Conservation (phyloP, 225 moss, liverwort and hornwort species). For the Sphagnum contortum region DNA sequence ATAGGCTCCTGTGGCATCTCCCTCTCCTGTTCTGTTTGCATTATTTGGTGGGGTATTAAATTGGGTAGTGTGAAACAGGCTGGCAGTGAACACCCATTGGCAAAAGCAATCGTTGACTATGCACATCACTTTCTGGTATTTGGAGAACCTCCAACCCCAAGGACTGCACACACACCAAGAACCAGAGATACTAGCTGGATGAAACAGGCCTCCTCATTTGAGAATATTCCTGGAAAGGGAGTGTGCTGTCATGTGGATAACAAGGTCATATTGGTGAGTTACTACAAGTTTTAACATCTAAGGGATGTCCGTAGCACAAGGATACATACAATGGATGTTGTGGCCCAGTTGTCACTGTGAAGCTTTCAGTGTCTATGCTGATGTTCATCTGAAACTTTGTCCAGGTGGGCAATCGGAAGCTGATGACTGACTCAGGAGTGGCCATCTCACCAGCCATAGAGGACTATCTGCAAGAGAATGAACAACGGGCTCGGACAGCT, state of each 20-base stretch:
- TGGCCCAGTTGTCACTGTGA: no score
- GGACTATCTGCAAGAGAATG: slow-evolving; percentile 42
- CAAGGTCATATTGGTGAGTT: slow-evolving; percentile 38
- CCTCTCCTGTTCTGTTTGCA: not conserved
- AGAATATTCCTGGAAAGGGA: slow-evolving; percentile 65
- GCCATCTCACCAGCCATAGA: slow-evolving; percentile 41
- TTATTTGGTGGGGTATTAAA: not conserved
- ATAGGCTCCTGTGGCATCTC: not conserved
- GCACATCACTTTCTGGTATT: slow-evolving; percentile 68
- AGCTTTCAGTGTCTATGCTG: no score
- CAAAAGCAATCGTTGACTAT: slow-evolving; percentile 75
- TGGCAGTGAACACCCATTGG: slow-evolving; percentile 79
- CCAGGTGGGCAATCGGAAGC: slow-evolving; percentile 70
- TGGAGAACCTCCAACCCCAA: slow-evolving; percentile 26
- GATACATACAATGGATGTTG: no score
- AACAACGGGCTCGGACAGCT: slow-evolving; percentile 58
- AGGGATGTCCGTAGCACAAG: no score
- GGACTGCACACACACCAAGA: slow-evolving; percentile 28
- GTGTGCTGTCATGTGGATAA: slow-evolving; percentile 50
- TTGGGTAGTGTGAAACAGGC: slow-evolving; percentile 18
- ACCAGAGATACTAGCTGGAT: slow-evolving; percentile 72
- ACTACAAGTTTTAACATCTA: not conserved
- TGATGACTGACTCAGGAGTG: slow-evolving; percentile 45
- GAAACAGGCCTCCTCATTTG: slow-evolving; percentile 37
- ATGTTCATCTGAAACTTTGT: not conserved